A percentile compares a stretch with the other conserved stretches of the same genome.
Conservation (phyloP, 2,329 filamentous ascomycete species). For the Cladosporium oxysporum region DNA sequence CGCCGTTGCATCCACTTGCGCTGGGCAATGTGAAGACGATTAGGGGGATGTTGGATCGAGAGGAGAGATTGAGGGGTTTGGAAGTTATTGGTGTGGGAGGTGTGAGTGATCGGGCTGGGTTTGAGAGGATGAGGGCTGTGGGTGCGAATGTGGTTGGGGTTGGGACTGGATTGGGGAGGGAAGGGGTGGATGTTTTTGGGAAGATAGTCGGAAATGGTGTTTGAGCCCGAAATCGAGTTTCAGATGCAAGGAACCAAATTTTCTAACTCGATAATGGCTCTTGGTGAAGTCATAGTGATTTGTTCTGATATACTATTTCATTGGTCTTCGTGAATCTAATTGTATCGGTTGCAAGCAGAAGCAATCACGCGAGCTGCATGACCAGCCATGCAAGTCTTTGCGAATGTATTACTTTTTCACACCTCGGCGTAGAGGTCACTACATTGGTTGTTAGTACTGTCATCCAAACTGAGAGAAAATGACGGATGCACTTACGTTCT, state of each 20-base stretch:
- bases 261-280: not conserved
- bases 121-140: conserved; percentile 63
- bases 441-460: conserved; percentile 18
- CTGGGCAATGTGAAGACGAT: conserved; percentile 74
- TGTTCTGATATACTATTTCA: not conserved
- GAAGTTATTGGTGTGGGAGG: conserved; percentile 72
- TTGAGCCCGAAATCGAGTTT: not conserved
- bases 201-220: conserved; percentile 47
- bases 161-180: conserved; percentile 67
- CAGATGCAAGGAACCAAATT: not conserved
- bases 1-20: conserved; percentile 70
- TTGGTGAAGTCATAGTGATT: not conserved
- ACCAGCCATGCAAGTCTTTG: not conserved
- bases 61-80: conserved; percentile 54
- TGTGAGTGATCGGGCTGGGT: conserved; percentile 65
- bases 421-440: conserved; percentile 38
- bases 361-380: not conserved
- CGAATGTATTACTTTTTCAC: conserved; percentile 11
- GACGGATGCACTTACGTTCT: conserved; percentile 35
- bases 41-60: conserved; percentile 58
- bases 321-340: not conserved
- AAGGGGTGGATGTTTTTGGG: conserved; percentile 63
- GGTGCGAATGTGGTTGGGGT: conserved; percentile 69
- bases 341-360: not conserved
- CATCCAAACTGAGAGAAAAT: not conserved